Base-by-base conservation (phyloP, 2,329 filamentous ascomycete genomes). In the Trichoderma hamatum region DNA sequence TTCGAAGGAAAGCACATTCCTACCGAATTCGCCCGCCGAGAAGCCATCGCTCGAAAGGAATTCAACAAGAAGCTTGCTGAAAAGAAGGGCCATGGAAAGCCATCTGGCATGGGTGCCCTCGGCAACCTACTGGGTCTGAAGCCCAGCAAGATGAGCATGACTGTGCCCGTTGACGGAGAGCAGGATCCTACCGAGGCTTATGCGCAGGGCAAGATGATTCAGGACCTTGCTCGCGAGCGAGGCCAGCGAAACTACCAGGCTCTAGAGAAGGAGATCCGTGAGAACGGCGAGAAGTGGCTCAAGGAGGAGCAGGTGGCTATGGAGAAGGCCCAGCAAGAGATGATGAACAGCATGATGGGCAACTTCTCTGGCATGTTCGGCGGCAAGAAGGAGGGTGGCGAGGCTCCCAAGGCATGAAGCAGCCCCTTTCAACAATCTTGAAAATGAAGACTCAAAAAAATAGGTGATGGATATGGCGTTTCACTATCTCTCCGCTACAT, bases 241-340 rank as follows among this genome's bases (percentile, higher is more conserved):
- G 96, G 96, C 39, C 92, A 94, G 82, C 90, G 91, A 79, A 92
- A 94, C 80, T 99, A 98, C 81, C 89, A 97, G 83, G 82, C 90
- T 74, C 86, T 98, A 71, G 95, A 98, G 80, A 90, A 90, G 81
- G 92, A 97, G 82, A 97, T 99, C 75, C 87, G 91, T 58, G 92
- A 96, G 80, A 96, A 98, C 78, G 96, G 94, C 64, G 93, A 95
- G 79, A 93, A 95, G 82, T 97, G 94, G 93, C 85, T 99, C 74
- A 94, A 94, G 84, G 95, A 98, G 80, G 94, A 97, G 85, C 92
- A 92, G 54, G 90, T 90, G 60, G 88, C 92, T 78, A 91, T 94
- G 83, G 95, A 97, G 84, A 94, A 93, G 84, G 86, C 90, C 72
- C 92, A 94, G 80, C 92, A 97, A 76, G 94, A 97, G 81, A 91